Percentiles rank a stretch among this genome's conserved stretches.
phyloP scores from a whole-genome alignment of 495 filamentous ascomycete species.

The Podospora pseudopauciseta region DNA sequence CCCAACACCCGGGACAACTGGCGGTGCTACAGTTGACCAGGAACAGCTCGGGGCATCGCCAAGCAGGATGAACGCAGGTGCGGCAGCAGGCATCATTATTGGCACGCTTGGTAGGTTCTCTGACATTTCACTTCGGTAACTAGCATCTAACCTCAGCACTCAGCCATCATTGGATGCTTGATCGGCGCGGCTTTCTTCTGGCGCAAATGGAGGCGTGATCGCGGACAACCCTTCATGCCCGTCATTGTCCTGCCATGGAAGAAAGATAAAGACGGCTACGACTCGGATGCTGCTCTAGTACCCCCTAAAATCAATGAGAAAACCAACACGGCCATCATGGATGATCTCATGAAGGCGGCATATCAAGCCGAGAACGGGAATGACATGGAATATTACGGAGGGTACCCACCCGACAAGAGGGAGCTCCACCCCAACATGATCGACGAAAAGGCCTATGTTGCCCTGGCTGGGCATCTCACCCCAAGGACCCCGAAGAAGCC shows the following conservation, averaged over 20 bases:
- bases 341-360: slow-evolving; percentile 28
- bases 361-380: slow-evolving; percentile 23
- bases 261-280: slow-evolving; percentile 2
- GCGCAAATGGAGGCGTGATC: slow-evolving; percentile 18
- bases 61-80: slow-evolving; percentile 6
- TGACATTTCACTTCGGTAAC: neutral
- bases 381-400: slow-evolving; percentile 13
- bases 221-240: slow-evolving; percentile 19
- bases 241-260: neutral
- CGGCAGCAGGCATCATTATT: slow-evolving; percentile 21
- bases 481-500: slow-evolving; percentile 17
- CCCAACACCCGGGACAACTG: slow-evolving; percentile 6
- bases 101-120: slow-evolving; percentile 21
- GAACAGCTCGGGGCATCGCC: neutral
- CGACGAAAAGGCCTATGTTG: slow-evolving; percentile 24
- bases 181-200: slow-evolving; percentile 17
- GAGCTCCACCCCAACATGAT: slow-evolving; percentile 9
- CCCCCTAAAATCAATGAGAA: slow-evolving; percentile 13
- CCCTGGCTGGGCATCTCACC: slow-evolving; percentile 19
- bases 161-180: slow-evolving; percentile 21
- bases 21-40: neutral
- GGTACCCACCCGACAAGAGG: slow-evolving; percentile 1
- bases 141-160: neutral
- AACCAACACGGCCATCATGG: slow-evolving; percentile 30
- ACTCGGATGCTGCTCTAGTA: neutral